A percentile compares a stretch with the other conserved stretches of the same genome.
phyloP scores from a whole-genome alignment of 1,284 basidiomycete genomes.

The Anthracocystis walkeri region DNA sequence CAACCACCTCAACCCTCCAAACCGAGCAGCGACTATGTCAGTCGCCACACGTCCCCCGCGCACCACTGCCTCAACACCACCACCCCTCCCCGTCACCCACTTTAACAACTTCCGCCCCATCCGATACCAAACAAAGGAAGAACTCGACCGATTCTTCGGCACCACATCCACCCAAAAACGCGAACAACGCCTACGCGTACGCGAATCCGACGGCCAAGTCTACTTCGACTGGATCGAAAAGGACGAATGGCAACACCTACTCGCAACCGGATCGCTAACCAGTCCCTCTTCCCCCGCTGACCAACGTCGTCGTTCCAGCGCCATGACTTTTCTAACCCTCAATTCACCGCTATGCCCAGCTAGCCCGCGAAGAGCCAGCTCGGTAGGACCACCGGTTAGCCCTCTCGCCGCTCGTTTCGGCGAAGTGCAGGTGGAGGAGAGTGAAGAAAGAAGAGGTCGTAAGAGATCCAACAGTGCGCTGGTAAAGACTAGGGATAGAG shows the following conservation, averaged over 20 bases:
- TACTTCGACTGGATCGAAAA: slow-evolving; percentile 50
- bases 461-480: slow-evolving; percentile 26
- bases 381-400: slow-evolving; percentile 4
- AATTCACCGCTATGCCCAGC: slow-evolving; percentile 7
- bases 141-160: slow-evolving; percentile 56
- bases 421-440: slow-evolving; percentile 1
- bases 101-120: slow-evolving; percentile 47
- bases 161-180: slow-evolving; percentile 39
- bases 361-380: slow-evolving; percentile 9
- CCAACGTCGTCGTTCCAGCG: slow-evolving; percentile 24
- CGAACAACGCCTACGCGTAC: slow-evolving; percentile 38
- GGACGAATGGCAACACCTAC: slow-evolving; percentile 37
- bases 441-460: slow-evolving; percentile 16
- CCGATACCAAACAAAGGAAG: slow-evolving; percentile 49
- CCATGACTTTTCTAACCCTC: slow-evolving; percentile 20
- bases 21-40: slow-evolving; percentile 6
- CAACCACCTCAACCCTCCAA: background rate
- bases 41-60: slow-evolving; percentile 18
- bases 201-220: slow-evolving; percentile 43
- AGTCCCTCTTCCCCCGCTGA: slow-evolving; percentile 1
- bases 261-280: slow-evolving; percentile 12
- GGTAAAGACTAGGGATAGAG: background rate
- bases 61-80: background rate
- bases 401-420: slow-evolving; percentile 10
- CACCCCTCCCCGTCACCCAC: background rate